Evolutionary conservation across 208 protist genomes (phyloP), one percentile per base, ranked within the genome.

Genomic region (Vickermania ingenoplastis): DNA sequence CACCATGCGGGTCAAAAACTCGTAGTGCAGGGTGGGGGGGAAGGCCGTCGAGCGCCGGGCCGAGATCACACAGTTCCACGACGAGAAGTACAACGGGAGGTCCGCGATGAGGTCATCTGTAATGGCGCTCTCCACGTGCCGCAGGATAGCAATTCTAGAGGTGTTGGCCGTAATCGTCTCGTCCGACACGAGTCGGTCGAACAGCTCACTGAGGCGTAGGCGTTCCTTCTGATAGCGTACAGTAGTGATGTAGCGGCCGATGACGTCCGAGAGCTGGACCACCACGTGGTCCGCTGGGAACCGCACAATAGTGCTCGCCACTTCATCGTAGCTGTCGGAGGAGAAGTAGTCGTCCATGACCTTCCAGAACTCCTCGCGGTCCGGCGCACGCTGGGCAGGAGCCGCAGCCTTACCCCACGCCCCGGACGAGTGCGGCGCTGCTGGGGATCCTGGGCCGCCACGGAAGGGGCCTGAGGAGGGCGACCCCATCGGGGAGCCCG

Each of bases 271-370:
- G 62, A 68, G 81, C 63, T 91, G 91, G 22, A 50, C 68, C 67
- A 84, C 65, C 30, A 77, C 56, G 31, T 60, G 53, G 25, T 79
- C 79, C 1, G 55, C 56, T 3, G 67, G 82, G 23, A 91, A 77
- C 22, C 69, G 23, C 1, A 22, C 51, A 22, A 91, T 31, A 29
- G 84, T 25, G 29, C 53, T 31, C n/a, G 84, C 66, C 21, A 82
- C 77, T 30, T 89, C 79, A 36, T 87, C 78, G 2, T 75, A 54
- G 22, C 53, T 71, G 61, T 76, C 81, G 61, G 69, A 83, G 14
- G 65, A 36, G 69, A 89, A 91, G 67, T 79, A 94, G 61, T 84
- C 74, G 54, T 94, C 87, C 77, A 94, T 87, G 30, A 71, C 74
- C 52, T 67, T 61, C 51, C 73, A 86, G 53, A 94, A 86, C 59